These are phyloP conservation scores for Clitoria ternatea DNA, from an alignment of 306 rosid genomes.

Conservation along the genomic window DNA sequence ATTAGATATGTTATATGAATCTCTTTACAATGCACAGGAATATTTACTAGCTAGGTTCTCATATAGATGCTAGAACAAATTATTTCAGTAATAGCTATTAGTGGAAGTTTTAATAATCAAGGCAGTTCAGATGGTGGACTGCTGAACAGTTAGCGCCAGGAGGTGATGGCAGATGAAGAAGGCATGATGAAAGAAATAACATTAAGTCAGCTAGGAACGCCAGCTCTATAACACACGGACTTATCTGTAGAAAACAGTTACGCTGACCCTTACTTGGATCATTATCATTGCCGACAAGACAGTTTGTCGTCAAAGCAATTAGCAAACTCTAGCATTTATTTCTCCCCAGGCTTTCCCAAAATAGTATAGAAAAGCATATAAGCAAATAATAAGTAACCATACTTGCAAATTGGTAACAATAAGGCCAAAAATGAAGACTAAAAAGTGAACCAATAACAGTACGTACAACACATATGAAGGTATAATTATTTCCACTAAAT, in stretches of 20 bases:
- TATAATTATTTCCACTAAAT: not conserved
- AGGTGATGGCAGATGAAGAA: not conserved
- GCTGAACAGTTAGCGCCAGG: not conserved
- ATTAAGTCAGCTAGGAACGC: not conserved
- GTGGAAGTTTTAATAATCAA: not conserved
- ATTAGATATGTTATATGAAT: not conserved
- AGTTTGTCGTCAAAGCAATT: not conserved
- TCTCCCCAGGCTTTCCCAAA: not conserved
- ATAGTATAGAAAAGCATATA: not conserved
- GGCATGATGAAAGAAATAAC: not conserved
- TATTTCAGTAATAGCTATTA: not conserved
- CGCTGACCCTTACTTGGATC: not conserved
- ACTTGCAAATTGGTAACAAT: not conserved
- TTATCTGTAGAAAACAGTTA: not conserved
- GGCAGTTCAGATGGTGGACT: not conserved
- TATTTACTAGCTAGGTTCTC: not conserved
- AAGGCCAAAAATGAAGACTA: not conserved
- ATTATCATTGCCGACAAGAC: not conserved
- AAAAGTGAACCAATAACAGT: not conserved
- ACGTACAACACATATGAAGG: not conserved
- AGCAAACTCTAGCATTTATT: slow-evolving; percentile 1
- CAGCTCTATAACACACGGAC: not conserved
- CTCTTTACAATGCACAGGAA: not conserved
- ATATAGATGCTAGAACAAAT: not conserved
- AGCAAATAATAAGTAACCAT: not conserved